These are phyloP conservation scores for Primulina tabacum DNA, from an alignment of 257 asterid species.

Conservation along the genomic window DNA sequence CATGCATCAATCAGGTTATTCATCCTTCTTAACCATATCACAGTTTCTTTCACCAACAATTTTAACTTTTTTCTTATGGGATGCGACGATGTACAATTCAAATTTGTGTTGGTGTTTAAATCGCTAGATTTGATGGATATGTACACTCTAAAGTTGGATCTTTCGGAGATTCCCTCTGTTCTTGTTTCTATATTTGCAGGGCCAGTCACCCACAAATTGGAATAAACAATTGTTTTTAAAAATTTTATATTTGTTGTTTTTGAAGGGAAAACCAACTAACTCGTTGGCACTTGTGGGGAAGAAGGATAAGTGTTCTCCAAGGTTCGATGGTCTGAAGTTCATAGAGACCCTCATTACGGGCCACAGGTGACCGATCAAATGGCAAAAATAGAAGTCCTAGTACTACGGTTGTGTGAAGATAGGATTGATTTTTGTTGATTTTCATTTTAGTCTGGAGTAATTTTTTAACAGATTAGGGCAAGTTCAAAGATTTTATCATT, in stretches of 20 bases:
- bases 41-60: not conserved
- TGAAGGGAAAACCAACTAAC: slow-evolving; percentile 26
- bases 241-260: not conserved
- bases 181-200: not conserved
- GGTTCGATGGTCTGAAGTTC: slow-evolving; percentile 58
- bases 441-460: not conserved
- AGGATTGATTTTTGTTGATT: not conserved
- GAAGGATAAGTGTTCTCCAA: slow-evolving; percentile 42
- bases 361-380: slow-evolving; percentile 40
- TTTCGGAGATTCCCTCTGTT: not conserved
- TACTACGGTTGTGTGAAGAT: not conserved
- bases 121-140: not conserved
- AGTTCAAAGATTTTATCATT: not conserved
- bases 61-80: not conserved
- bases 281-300: slow-evolving; percentile 9
- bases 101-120: not conserved
- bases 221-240: too few relatives aligned
- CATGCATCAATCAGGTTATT: slow-evolving; percentile 37
- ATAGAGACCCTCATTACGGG: slow-evolving; percentile 61
- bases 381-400: not conserved
- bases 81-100: not conserved
- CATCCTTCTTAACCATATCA: not conserved
- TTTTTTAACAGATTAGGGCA: not conserved
- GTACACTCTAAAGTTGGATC: not conserved
- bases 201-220: not conserved